Percentiles rank a stretch among this genome's conserved stretches.
Conservation (phyloP, 805 yeast species). For the Ogataea salicorniae region DNA sequence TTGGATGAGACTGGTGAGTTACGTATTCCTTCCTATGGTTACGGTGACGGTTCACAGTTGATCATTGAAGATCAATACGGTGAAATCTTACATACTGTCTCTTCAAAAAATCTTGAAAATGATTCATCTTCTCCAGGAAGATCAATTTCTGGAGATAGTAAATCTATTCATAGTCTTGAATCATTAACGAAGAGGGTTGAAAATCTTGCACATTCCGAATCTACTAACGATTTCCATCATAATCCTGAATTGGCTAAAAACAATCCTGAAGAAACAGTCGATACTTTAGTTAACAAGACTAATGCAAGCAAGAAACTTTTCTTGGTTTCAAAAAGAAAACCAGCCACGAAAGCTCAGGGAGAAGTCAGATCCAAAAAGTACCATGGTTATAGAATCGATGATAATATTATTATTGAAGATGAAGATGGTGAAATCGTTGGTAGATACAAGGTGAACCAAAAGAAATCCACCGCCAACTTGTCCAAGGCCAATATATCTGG, state of each 20-base stretch:
- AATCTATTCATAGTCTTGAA: constrained; percentile 15
- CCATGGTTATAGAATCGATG: constrained; percentile 74
- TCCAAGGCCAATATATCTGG: background rate
- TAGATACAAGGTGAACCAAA: constrained; percentile 66
- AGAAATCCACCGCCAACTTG: constrained; percentile 7
- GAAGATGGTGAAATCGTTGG: constrained; percentile 89
- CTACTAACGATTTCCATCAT: constrained; percentile 1
- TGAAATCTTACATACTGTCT: constrained; percentile 61
- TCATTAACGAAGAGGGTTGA: constrained; percentile 14
- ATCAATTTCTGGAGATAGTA: background rate
- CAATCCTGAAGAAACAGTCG: constrained; percentile 8
- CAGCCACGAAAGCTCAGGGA: constrained; percentile 1
- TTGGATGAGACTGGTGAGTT: constrained; percentile 32
- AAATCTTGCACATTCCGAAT: background rate
- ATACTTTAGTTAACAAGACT: constrained; percentile 12
- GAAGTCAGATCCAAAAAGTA: constrained; percentile 28
- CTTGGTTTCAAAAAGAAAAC: constrained; percentile 9
- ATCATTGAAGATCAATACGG: constrained; percentile 83
- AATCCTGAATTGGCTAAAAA: constrained; percentile 1
- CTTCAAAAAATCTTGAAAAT: constrained; percentile 10
- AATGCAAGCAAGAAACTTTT: constrained; percentile 9
- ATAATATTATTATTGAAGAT: constrained; percentile 77
- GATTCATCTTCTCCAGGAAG: background rate
- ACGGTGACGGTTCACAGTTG: constrained; percentile 63
- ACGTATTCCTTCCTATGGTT: constrained; percentile 39